These are phyloP conservation scores for Avena sativa DNA, from an alignment of 176 grass and related monocot species.

Conservation along the genomic window DNA sequence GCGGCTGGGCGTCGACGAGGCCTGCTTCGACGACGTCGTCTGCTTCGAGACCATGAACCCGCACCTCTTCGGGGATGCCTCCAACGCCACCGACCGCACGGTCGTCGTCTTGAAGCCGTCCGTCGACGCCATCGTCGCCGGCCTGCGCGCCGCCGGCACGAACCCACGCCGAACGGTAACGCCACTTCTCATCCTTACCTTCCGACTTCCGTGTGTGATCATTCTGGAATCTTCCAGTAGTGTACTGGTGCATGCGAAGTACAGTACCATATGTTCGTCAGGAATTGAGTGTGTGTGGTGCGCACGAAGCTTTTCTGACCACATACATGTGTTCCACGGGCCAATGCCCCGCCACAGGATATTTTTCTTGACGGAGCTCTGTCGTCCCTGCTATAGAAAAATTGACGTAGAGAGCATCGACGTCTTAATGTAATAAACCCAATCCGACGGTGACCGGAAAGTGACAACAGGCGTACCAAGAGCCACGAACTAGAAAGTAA, in stretches of 20 bases:
- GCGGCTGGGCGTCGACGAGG: slow-evolving; percentile 72
- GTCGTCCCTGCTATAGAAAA: not conserved
- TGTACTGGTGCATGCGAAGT: not conserved
- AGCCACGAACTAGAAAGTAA: not conserved
- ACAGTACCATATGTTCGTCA: not conserved
- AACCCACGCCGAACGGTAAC: slow-evolving; percentile 70
- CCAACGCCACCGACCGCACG: not conserved
- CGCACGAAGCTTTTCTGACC: not conserved
- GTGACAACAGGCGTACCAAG: not conserved
- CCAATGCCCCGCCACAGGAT: not conserved
- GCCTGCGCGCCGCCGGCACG: slow-evolving; percentile 57
- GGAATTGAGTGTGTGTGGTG: too few species aligned
- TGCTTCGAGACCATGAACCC: slow-evolving; percentile 99
- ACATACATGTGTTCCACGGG: not conserved
- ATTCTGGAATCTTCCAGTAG: not conserved
- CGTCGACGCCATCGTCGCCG: slow-evolving; percentile 60
- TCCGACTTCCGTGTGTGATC: too few species aligned
- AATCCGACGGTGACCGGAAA: not conserved
- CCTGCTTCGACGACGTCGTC: slow-evolving; percentile 65
- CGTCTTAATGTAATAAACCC: not conserved
- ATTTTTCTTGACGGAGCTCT: not conserved
- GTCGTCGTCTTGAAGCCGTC: slow-evolving; percentile 76
- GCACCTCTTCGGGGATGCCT: slow-evolving; percentile 55
- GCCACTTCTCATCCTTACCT: not conserved
- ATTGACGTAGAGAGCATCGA: not conserved